phyloP scores from a whole-genome alignment of 2,329 filamentous ascomycete genomes.

The Xylariaceae sp. region DNA sequence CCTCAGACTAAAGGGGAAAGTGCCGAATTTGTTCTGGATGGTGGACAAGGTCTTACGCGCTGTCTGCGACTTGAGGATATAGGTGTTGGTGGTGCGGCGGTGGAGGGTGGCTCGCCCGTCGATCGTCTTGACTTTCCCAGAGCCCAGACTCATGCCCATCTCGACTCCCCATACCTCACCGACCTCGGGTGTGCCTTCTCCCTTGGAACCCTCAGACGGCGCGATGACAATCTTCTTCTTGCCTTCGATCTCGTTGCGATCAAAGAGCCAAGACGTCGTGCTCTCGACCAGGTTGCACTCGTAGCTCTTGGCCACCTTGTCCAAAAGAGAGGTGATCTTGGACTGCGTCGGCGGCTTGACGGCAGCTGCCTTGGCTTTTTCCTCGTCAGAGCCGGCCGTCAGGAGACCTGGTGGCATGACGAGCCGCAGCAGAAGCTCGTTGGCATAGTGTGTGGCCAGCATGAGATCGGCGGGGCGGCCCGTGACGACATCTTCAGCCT shows the following conservation, averaged over 20 bases:
- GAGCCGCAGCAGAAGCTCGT: slow-evolving; percentile 85
- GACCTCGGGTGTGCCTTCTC: slow-evolving; percentile 80
- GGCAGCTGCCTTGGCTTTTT: slow-evolving; percentile 83
- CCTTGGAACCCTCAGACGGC: slow-evolving; percentile 78
- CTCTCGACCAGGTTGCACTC: slow-evolving; percentile 92
- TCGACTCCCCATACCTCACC: slow-evolving; percentile 98
- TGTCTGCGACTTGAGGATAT: slow-evolving; percentile 86
- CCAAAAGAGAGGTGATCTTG: slow-evolving; percentile 79
- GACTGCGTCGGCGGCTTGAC: slow-evolving; percentile 77
- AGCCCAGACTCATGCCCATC: slow-evolving; percentile 82
- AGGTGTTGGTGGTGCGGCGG: slow-evolving; percentile 85
- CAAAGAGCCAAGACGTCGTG: slow-evolving; percentile 95
- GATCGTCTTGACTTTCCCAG: slow-evolving; percentile 89
- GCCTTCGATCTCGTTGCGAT: slow-evolving; percentile 94
- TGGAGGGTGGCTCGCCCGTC: slow-evolving; percentile 86
- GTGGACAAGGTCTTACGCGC: slow-evolving; percentile 90
- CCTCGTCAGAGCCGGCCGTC: slow-evolving; percentile 77
- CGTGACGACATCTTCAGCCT: slow-evolving; percentile 56
- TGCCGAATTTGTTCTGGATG: slow-evolving; percentile 94
- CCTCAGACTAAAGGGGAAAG: slow-evolving; percentile 94
- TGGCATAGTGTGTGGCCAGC: slow-evolving; percentile 87
- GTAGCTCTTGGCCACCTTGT: slow-evolving; percentile 87
- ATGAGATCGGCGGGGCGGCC: slow-evolving; percentile 81
- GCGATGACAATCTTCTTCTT: slow-evolving; percentile 95
- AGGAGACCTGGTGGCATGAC: slow-evolving; percentile 88